Evolutionary conservation across 108 stramenopile genomes (phyloP), one percentile per base, ranked within the genome.

Genomic region (Nitzschia putrida): DNA sequence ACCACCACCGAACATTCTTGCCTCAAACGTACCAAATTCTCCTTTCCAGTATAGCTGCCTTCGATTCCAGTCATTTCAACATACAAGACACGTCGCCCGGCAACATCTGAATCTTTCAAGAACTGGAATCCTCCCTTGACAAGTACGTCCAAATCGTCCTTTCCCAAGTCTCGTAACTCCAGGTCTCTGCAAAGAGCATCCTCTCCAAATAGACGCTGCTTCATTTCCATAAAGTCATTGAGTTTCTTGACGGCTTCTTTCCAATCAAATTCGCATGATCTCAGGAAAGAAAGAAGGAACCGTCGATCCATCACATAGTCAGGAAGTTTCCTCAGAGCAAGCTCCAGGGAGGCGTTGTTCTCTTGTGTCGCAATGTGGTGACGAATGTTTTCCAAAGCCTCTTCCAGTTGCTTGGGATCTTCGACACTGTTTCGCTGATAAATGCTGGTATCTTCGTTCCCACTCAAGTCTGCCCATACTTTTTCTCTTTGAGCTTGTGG

Each of bases 261-360:
- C 6, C 23, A 34, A 60, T 74, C 59, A 22, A 57, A 67, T 20
- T 29, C 29, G 18, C 53, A 57, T 8, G 57, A 51, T 25, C 73
- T 37, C 34, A 74, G 43, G 42, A 74, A 74, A 20, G 29, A 11
- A 7, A 74, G 66, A 12, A 51, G 56, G 37, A 66, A 65, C 24
- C 29, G 7, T 40, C 45, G 8, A 21, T 55, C 29, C 12, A 56
- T 44, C 23, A 73, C 72, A 25, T 65, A 65, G n/a, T 53, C 50
- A 18, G 20, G 45, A 34, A 26, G 37, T 5, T 52, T 22, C 13
- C 18, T 1, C 34, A 53, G 37, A 8, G 65, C 65, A 13, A 18
- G 18, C 10, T 53, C 37, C 10, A 26, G 37, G 10, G 65, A 50
- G 34, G 52, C 13, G 7, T 66, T 66, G 14, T 59, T 26, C 16